Evolutionary conservation across 106 monocot species (phyloP).

Genomic region (Dendrobium nobile): DNA sequence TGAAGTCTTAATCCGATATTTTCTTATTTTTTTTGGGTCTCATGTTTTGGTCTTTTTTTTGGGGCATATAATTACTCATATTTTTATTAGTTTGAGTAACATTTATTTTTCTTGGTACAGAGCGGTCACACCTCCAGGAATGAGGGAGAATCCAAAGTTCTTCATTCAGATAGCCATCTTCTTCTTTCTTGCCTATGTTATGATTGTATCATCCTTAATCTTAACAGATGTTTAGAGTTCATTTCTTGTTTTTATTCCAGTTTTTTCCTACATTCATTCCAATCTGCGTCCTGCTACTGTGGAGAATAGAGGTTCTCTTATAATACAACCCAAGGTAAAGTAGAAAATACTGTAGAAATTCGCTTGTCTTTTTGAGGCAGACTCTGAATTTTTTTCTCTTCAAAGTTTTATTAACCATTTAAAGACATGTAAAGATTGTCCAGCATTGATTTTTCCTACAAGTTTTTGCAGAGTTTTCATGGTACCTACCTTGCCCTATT

Average conservation of each 20-base stretch:
- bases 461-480: too few species aligned
- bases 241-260: not conserved
- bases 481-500: too few species aligned
- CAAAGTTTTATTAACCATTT: too few species aligned
- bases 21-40: too few species aligned
- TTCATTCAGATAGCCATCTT: constrained; percentile 74
- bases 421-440: too few species aligned
- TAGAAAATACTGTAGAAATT: not conserved
- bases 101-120: constrained; percentile 25
- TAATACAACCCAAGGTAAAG: not conserved
- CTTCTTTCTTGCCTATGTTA: constrained; percentile 78
- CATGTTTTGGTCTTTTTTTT: too few species aligned
- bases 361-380: not conserved
- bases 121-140: constrained; percentile 53
- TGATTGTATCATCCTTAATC: constrained; percentile 81
- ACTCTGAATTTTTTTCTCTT: not conserved
- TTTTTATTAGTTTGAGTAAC: too few species aligned
- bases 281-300: not conserved
- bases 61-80: too few species aligned
- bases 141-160: constrained; percentile 95
- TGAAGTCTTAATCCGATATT: too few species aligned
- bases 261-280: constrained; percentile 5
- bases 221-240: constrained; percentile 69
- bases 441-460: too few species aligned
- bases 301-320: not conserved